Conservation (phyloP, 208 protist genomes). For the Plasmodiophora brassicae region DNA sequence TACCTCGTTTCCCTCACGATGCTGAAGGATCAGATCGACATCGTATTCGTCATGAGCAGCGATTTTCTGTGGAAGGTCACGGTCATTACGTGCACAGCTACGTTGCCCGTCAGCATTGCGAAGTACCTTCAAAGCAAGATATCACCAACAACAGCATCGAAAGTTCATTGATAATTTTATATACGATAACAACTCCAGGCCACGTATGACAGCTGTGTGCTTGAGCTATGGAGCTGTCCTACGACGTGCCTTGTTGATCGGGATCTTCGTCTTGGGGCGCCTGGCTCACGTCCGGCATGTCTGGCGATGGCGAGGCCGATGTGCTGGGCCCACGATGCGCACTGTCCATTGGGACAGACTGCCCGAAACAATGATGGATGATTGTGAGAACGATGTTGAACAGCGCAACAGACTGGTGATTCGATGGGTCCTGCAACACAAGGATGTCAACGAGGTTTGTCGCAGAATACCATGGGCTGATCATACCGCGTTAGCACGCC, state of each 20-base stretch:
- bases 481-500: background rate
- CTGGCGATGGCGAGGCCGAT: background rate
- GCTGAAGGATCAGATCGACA: slow-evolving; percentile 7
- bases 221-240: no score
- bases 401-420: background rate
- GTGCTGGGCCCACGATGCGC: background rate
- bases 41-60: slow-evolving; percentile 23
- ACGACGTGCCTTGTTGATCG: background rate
- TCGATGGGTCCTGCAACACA: background rate
- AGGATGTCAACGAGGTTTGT: background rate
- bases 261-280: background rate
- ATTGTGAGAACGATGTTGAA: slow-evolving; percentile 1
- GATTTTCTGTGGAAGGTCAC: slow-evolving; percentile 40
- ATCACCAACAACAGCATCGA: background rate
- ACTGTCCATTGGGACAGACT: slow-evolving; percentile 9
- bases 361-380: background rate
- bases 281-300: background rate
- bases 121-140: slow-evolving; percentile 27
- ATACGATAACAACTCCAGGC: background rate
- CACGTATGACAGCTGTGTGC: no score
- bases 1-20: slow-evolving; percentile 25
- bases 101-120: slow-evolving; percentile 2
- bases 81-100: slow-evolving; percentile 1
- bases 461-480: background rate
- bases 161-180: slow-evolving; percentile 35